Percentiles rank a stretch among this genome's conserved stretches.
Evolutionary conservation across 2,329 filamentous ascomycete genomes (phyloP).

Genomic region (Aspergillus bombycis): DNA sequence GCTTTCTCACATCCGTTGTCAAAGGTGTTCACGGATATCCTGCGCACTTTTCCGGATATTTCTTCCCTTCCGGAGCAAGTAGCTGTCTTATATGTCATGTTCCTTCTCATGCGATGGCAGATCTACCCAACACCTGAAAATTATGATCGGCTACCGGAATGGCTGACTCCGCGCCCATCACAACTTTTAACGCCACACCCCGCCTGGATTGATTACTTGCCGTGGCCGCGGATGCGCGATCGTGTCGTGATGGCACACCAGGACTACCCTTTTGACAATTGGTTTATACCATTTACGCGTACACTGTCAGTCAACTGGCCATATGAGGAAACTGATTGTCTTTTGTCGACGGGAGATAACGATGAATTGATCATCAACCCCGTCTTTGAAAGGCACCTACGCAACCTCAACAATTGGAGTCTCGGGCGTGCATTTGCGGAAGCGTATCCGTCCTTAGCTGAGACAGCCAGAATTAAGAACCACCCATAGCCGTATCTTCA

Average conservation of each 20-base stretch:
- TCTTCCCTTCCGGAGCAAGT: slow-evolving; percentile 78
- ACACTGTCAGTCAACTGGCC: slow-evolving; percentile 83
- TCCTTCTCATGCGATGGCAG: slow-evolving; percentile 83
- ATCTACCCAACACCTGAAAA: slow-evolving; percentile 78
- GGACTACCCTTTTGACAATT: slow-evolving; percentile 72
- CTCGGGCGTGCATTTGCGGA: slow-evolving; percentile 70
- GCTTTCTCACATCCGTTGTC: slow-evolving; percentile 74
- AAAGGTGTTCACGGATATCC: slow-evolving; percentile 82
- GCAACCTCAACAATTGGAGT: slow-evolving; percentile 78
- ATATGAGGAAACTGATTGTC: slow-evolving; percentile 71
- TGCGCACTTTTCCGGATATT: slow-evolving; percentile 81
- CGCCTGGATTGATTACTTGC: slow-evolving; percentile 80
- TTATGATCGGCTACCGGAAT: slow-evolving; percentile 75
- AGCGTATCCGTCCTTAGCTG: slow-evolving; percentile 62
- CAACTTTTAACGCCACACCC: slow-evolving; percentile 73
- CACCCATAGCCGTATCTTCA: background rate
- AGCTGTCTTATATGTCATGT: slow-evolving; percentile 83
- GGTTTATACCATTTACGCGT: slow-evolving; percentile 79
- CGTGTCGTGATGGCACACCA: slow-evolving; percentile 58
- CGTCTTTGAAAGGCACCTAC: slow-evolving; percentile 79
- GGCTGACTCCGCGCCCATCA: slow-evolving; percentile 66
- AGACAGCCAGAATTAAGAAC: slow-evolving; percentile 42
- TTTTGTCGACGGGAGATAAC: slow-evolving; percentile 56
- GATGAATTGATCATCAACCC: slow-evolving; percentile 80
- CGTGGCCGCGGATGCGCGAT: slow-evolving; percentile 78